These are phyloP conservation scores for Marasmius tenuissimus DNA, from an alignment of 1,284 basidiomycete genomes.

Conservation along the genomic window DNA sequence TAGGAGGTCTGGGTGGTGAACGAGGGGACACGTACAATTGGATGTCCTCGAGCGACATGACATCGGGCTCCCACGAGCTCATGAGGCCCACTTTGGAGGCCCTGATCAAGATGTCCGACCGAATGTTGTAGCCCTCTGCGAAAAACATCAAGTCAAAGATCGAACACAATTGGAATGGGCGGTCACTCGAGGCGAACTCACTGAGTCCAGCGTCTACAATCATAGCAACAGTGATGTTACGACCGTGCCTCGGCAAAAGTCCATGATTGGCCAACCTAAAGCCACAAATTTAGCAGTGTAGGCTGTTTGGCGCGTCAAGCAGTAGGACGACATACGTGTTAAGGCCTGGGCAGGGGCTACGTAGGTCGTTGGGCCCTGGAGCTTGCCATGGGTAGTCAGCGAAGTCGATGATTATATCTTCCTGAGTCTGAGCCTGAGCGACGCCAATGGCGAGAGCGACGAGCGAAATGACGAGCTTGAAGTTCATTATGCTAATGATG, in stretches of 20 bases:
- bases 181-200: not conserved
- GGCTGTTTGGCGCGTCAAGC: not conserved
- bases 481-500: too few relatives aligned
- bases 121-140: conserved; percentile 4
- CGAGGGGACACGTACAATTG: conserved; percentile 7
- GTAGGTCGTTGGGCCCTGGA: too few relatives aligned
- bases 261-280: conserved; percentile 21
- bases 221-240: conserved; percentile 15
- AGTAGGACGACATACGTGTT: not conserved
- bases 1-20: not conserved
- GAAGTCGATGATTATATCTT: not conserved
- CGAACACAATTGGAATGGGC: not conserved
- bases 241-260: conserved; percentile 18
- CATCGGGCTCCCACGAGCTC: conserved; percentile 4
- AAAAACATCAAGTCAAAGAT: not conserved
- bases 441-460: too few relatives aligned
- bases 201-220: conserved; percentile 12
- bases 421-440: not conserved
- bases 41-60: conserved; percentile 15
- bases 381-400: too few relatives aligned
- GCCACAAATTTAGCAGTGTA: not conserved
- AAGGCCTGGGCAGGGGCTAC: not conserved
- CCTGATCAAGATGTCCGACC: conserved; percentile 2
- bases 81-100: conserved; percentile 15
- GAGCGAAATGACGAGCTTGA: too few relatives aligned